phyloP scores from a whole-genome alignment of 73 alveolate species.

The Breviolum minutum region DNA sequence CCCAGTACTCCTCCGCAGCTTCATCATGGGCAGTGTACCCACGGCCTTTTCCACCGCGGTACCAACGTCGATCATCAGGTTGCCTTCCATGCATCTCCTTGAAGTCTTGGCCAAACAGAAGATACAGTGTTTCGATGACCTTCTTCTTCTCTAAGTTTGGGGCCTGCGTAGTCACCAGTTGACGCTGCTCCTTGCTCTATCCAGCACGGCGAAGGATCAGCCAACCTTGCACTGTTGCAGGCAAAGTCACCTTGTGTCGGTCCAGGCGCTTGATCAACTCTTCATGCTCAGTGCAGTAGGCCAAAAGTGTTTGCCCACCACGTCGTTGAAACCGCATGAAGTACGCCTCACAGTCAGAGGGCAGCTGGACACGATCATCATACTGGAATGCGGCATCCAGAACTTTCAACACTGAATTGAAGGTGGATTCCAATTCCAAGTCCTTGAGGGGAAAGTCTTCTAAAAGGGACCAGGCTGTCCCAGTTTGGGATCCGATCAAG shows the following conservation, averaged over 20 bases:
- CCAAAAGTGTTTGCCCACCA: neutral
- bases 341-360: neutral
- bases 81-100: neutral
- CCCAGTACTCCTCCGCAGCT: neutral
- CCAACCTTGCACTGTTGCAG: neutral
- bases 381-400: neutral
- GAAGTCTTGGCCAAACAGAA: neutral
- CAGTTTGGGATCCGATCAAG: neutral
- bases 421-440: neutral
- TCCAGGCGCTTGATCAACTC: neutral
- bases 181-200: neutral
- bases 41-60: neutral
- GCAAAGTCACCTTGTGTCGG: neutral
- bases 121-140: neutral
- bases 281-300: neutral
- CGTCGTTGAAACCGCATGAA: neutral
- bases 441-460: neutral
- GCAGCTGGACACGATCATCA: neutral
- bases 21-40: neutral
- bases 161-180: neutral
- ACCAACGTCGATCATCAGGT: neutral
- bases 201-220: neutral
- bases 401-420: neutral
- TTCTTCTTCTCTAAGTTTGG: neutral
- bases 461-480: neutral